These are phyloP conservation scores for Lepidium aucheri DNA, from an alignment of 345 rosid genomes.

Conservation along the genomic window DNA sequence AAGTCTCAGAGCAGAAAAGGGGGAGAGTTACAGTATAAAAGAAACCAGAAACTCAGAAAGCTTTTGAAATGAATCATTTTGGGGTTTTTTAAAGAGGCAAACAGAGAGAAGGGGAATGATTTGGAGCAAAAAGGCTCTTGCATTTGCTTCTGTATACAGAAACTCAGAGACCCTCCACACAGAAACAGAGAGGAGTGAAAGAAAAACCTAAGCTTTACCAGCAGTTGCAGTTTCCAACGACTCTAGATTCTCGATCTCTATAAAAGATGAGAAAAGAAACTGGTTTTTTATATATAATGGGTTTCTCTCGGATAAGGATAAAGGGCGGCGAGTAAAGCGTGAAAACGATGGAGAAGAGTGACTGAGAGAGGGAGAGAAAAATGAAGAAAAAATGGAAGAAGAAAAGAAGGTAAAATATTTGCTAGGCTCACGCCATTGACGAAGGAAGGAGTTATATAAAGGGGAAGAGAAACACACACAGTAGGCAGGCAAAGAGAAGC, in stretches of 20 bases:
- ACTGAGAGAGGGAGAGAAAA: not conserved
- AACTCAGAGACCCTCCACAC: not conserved
- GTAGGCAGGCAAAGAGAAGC: not conserved
- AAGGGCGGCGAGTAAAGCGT: constrained; percentile 16
- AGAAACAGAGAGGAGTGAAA: not conserved
- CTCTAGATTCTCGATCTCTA: not conserved
- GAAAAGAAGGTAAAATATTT: not conserved
- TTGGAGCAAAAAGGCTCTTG: not conserved
- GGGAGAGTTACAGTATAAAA: not conserved
- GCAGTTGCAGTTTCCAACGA: not conserved
- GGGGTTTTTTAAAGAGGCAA: not conserved
- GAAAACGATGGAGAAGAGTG: constrained; percentile 12
- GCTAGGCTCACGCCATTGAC: constrained; percentile 22
- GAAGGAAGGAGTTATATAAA: constrained; percentile 20
- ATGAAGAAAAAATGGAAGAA: not conserved
- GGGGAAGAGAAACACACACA: not conserved
- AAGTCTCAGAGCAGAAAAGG: not conserved
- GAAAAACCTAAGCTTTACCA: constrained; percentile 9
- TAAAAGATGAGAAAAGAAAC: not conserved
- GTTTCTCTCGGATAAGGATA: constrained; percentile 23
- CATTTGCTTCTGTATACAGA: constrained; percentile 1
- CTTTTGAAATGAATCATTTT: not conserved
- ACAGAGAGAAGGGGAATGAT: not conserved
- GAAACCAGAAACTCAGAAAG: not conserved
- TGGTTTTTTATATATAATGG: not conserved